Evolutionary conservation across 2,329 filamentous ascomycete species (phyloP).

Genomic region (Diplocarpon mali): DNA sequence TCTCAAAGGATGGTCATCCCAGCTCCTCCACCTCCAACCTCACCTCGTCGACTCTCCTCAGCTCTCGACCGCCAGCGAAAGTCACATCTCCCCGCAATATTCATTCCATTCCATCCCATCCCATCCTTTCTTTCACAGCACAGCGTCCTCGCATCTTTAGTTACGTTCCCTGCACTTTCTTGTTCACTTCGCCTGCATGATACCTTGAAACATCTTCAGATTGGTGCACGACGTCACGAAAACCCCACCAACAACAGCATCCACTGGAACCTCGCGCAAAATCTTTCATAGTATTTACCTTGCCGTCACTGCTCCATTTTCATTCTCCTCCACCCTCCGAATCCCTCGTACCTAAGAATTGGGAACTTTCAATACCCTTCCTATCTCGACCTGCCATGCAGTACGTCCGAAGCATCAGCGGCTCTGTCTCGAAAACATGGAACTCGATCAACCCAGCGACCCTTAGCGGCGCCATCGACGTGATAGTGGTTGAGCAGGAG

Average conservation of each 20-base stretch:
- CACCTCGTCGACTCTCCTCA: conserved; percentile 3
- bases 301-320: neutral
- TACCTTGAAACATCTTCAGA: no score
- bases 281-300: no score
- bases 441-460: conserved; percentile 99
- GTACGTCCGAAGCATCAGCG: conserved; percentile 92
- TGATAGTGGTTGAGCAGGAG: conserved; percentile 93
- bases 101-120: neutral
- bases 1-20: neutral
- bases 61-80: neutral
- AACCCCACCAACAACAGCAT: neutral
- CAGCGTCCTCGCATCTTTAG: neutral
- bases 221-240: neutral
- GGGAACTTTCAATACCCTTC: neutral
- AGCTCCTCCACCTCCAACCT: neutral
- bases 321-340: neutral
- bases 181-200: no score
- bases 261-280: neutral
- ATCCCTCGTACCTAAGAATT: neutral
- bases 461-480: conserved; percentile 94
- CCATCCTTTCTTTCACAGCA: no score
- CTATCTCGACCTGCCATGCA: conserved; percentile 52
- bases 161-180: conserved; percentile 1
- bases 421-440: conserved; percentile 96
- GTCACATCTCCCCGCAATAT: no score